Base-by-base conservation (phyloP, 805 yeast species). In the Wickerhamomyces bovis region DNA sequence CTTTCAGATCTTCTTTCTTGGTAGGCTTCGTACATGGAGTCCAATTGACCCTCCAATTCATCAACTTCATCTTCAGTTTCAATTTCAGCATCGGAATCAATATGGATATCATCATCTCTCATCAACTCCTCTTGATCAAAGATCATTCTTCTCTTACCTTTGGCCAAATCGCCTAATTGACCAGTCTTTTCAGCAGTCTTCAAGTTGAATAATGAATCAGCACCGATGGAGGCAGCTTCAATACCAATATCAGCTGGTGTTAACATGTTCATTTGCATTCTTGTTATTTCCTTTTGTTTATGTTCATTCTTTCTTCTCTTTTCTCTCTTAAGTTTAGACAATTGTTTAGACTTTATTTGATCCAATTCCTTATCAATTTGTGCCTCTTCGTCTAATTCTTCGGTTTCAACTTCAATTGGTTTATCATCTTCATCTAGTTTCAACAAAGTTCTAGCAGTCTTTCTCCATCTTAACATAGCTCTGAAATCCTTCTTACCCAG, bases 201-300 rank as follows among this genome's bases (percentile, higher is more conserved):
- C 63, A 94, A 73, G 60, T 83, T 88, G 71, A 94, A 94, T 48
- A 89, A 70, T 1, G 90, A 77, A 49, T 85, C 90, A 46, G 84
- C 74, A 33, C 94, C 96, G 49, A 80, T 72, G 44, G 77, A 77
- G 16, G 88, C 92, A 16, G 97, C 96, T 63, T 94, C 99, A 45
- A 88, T 73, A 76, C 98, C 97, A 52, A 94, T 81, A 60, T 89
- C 95, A 70, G 77, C 79, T 60, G 95, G 96, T 6, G 97, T 87
- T 48, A 86, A 72, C 96, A 94, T 90, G 65, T 87, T 88, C 92
- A 94, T 83, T 69, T 94, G 97, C 86, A 89, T 83, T 70, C 98
- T 80, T 42, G 77, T 73, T 42, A 92, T 78, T 62, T 92, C 97
- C 65, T 85, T 87, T 64, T 89, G 96, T 60, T 88, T 89, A 52